Evolutionary conservation across 192 early-diverging fungal genomes (phyloP), one percentile per base, ranked within the genome.

Genomic region (Diversispora epigaea): DNA sequence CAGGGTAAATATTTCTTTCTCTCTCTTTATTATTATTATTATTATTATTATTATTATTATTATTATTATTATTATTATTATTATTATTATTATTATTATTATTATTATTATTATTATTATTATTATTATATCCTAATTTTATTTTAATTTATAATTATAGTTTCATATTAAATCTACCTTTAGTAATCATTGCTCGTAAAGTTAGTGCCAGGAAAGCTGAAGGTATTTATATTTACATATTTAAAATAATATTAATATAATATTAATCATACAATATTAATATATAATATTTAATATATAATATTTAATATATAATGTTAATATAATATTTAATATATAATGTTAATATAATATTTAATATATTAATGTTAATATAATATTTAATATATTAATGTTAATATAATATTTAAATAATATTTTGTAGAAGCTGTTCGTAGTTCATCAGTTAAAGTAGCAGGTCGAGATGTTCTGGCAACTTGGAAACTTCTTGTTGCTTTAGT

Each of bases 391-490:
- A 32, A 1, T 32, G 2, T 32, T 32, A 32, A 32, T 32, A 32
- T 32, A 32, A 32, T 32, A 32, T 32, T 32, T 32, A 32, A 32
- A 32, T 32, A 32, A 32, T 32, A 32, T 32, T 32, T 67, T 54
- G 76, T 77, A 78, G 91, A 91, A 70, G 96, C 96, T 0, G 84
- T 95, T 58, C 90, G 89, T 6, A 91, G 86, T n/a, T 97, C 95
- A 9, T 92, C 89, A 21, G 95, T 99, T 56, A 99, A 99, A 78
- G 91, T 99, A 76, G 90, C 91, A 62, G 98, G 94, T 32, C 87
- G 91, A 45, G 98, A 99, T 77, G 98, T 99, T 9, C 84, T 99
- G 19, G 94, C 93, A 0, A 97, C 97, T 6, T 98, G 96, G 97
- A 98, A 98, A 79, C 81, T 95, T 12, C 78, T 95, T 7, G 89